A percentile compares a stretch with the other conserved stretches of the same genome.
Conservation (phyloP, 441 rosid genomes). For the Adansonia madagascariensis region DNA sequence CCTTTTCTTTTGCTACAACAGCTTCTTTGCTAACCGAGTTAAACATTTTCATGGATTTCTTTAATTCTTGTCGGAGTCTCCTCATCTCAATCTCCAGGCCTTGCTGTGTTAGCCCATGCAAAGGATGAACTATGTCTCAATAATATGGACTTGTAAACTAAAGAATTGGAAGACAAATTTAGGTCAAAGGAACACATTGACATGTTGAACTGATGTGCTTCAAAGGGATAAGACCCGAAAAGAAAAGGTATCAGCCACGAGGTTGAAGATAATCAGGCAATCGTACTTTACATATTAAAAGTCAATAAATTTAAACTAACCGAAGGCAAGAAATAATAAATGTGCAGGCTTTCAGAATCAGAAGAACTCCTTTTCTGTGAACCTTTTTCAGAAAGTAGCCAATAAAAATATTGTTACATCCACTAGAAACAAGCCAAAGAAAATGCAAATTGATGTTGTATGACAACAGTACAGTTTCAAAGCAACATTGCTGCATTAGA, state of each 20-base stretch:
- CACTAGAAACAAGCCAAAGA: neutral
- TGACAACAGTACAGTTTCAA: neutral
- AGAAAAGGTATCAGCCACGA: neutral
- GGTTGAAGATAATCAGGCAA: constrained; percentile 12
- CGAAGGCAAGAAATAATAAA: neutral
- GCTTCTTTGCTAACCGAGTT: constrained; percentile 44
- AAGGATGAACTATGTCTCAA: constrained; percentile 19
- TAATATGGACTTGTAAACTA: neutral
- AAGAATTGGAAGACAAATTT: neutral
- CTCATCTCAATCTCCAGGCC: constrained; percentile 50
- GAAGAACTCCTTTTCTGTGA: neutral
- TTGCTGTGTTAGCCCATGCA: constrained; percentile 33
- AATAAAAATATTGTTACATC: neutral
- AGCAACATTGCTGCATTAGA: neutral
- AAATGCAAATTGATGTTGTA: neutral
- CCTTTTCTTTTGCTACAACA: constrained; percentile 40
- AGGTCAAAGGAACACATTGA: neutral
- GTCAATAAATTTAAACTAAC: neutral
- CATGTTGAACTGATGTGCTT: neutral
- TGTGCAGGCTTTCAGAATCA: neutral
- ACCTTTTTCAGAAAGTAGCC: neutral
- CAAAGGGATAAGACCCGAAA: neutral
- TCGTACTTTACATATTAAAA: neutral
- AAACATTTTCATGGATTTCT: constrained; percentile 46
- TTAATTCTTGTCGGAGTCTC: constrained; percentile 53